Conservation (phyloP, 1,284 basidiomycete genomes). For the Puccinia novopanici region DNA sequence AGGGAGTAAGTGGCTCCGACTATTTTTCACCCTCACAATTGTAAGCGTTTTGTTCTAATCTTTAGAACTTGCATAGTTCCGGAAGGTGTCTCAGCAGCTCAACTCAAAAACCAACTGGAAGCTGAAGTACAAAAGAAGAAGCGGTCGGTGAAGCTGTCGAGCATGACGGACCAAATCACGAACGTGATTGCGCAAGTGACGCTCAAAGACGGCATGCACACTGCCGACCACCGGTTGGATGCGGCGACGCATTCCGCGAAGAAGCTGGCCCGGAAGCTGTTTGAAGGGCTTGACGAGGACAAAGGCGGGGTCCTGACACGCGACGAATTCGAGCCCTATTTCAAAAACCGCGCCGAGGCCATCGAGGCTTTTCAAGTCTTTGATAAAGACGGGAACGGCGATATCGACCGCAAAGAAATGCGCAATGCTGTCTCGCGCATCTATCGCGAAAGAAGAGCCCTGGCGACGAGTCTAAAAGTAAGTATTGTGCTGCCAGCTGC, state of each 20-base stretch:
- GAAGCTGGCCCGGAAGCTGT: slow-evolving; percentile 72
- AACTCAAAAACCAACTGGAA: slow-evolving; percentile 52
- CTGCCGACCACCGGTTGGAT: slow-evolving; percentile 23
- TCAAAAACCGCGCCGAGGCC: slow-evolving; percentile 71
- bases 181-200: slow-evolving; percentile 56
- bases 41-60: background rate
- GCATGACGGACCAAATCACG: slow-evolving; percentile 50
- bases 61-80: background rate
- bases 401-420: slow-evolving; percentile 78
- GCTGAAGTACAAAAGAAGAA: slow-evolving; percentile 54
- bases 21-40: background rate
- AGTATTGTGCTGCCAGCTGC: slow-evolving; percentile 59
- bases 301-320: slow-evolving; percentile 56
- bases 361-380: slow-evolving; percentile 74
- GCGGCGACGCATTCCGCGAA: slow-evolving; percentile 69
- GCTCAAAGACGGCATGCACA: slow-evolving; percentile 54
- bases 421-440: slow-evolving; percentile 79
- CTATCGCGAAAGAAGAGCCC: slow-evolving; percentile 73
- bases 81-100: slow-evolving; percentile 9
- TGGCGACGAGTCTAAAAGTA: slow-evolving; percentile 69
- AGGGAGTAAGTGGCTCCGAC: slow-evolving; percentile 4
- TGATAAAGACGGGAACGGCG: slow-evolving; percentile 80
- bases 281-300: slow-evolving; percentile 67
- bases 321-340: slow-evolving; percentile 66
- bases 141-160: slow-evolving; percentile 52